Evolutionary conservation across 2,329 filamentous ascomycete genomes (phyloP), one percentile per base, ranked within the genome.

Genomic region (Bretziella fagacearum): DNA sequence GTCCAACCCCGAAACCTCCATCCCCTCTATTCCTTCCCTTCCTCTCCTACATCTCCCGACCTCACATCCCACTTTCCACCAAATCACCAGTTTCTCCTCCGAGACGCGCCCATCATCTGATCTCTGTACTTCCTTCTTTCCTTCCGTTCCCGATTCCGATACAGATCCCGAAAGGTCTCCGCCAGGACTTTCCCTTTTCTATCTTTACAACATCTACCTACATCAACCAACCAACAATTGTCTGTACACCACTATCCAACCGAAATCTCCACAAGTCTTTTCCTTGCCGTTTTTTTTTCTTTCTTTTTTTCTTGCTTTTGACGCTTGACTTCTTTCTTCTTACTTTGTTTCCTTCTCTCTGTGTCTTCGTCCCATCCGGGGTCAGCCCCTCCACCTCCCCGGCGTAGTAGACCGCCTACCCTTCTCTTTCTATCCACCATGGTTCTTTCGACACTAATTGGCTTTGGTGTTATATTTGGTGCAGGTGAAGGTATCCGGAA

Each of bases 401-500:
- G 25, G 22, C 32, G 23, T 27, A 13, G 22, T 6, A 11, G 6
- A 22, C 18, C n/a, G n/a, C n/a, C n/a, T n/a, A n/a, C n/a, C n/a
- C n/a, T n/a, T n/a, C n/a, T n/a, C 35, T 13, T 13, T 20, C 13
- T 37, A 29, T 5, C n/a, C 20, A 37, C 39, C 22, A 58, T 56
- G 54, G 54, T 54, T 8, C 51, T 61, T 23, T 55, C 57, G 2
- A 62, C 65, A 26, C 57, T 65, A 29, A 54, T 64, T 42, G 62
- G 62, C 36, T 63, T 66, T 48, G 61, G 60, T 33, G 62, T 66
- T 18, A 65, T 68, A 48, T 60, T 66, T 49, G 67, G 66, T 50
- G 60, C 65, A 0, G 62, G 65, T 17, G 67, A 70, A 54, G 66
- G 64, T 13, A 67, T 70, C 49, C 59, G 65, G 36, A 62, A 66